These are phyloP conservation scores for Tolypocladium pustulatum DNA, from an alignment of 2,329 filamentous ascomycete species.

Conservation along the genomic window DNA sequence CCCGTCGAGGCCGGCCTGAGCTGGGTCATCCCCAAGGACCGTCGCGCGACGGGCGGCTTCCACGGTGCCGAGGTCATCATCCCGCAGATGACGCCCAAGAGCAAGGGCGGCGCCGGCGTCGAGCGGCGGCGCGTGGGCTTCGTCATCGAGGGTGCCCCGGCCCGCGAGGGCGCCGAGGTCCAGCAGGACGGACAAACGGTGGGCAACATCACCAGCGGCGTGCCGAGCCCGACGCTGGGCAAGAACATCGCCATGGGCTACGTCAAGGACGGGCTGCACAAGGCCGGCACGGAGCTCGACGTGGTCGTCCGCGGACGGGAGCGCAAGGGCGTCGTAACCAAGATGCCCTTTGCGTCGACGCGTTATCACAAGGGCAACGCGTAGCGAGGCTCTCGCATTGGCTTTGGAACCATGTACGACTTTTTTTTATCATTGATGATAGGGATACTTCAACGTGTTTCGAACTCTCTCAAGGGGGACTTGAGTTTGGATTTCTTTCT, in stretches of 20 bases:
- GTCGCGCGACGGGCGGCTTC: constrained; percentile 61
- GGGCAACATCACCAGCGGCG: constrained; percentile 78
- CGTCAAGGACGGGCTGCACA: constrained; percentile 70
- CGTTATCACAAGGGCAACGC: constrained; percentile 50
- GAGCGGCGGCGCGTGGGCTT: constrained; percentile 69
- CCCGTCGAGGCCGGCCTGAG: constrained; percentile 45
- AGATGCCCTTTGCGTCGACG: constrained; percentile 80
- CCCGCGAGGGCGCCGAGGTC: constrained; percentile 79
- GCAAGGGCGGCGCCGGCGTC: constrained; percentile 62
- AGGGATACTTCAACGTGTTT: constrained; percentile 11
- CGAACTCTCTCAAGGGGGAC: neutral
- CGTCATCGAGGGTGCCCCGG: constrained; percentile 74
- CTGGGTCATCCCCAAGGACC: constrained; percentile 80
- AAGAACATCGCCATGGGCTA: constrained; percentile 97
- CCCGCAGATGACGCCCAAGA: constrained; percentile 62
- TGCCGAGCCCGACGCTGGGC: constrained; percentile 74
- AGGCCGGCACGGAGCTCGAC: constrained; percentile 70
- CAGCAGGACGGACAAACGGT: constrained; percentile 56
- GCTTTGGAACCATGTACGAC: neutral
- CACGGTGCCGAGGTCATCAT: constrained; percentile 74
- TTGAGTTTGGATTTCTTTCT: neutral
- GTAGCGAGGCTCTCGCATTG: neutral
- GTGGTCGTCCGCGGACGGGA: constrained; percentile 69
- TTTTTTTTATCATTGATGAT: constrained; percentile 10
- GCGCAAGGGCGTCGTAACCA: constrained; percentile 64